Evolutionary conservation across 1,284 basidiomycete species (phyloP).

Genomic region (Jaminaea rosea): DNA sequence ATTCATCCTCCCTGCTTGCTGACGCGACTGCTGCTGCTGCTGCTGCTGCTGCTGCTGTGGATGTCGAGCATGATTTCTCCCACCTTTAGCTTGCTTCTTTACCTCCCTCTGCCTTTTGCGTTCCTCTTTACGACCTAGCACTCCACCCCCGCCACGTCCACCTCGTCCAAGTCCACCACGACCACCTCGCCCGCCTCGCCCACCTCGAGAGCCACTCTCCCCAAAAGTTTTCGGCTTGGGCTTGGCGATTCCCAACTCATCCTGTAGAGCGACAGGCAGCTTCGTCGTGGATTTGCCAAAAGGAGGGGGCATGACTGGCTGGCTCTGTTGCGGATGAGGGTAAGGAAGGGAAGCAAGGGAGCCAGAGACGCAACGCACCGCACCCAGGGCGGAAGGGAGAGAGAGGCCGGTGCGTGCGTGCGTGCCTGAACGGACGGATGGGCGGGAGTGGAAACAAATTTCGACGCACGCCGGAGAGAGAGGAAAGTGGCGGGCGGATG

Average conservation of each 20-base stretch:
- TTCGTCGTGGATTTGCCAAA: too few species aligned
- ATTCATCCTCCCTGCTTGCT: neutral
- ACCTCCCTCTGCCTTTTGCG: constrained; percentile 7
- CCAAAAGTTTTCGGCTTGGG: neutral
- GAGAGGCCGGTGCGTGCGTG: too few species aligned
- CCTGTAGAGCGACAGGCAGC: constrained; percentile 29
- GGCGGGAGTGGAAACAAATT: too few species aligned
- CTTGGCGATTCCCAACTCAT: constrained; percentile 31
- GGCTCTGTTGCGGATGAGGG: too few species aligned
- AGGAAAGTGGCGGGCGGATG: too few species aligned
- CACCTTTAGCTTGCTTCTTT: neutral
- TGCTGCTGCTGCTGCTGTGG: neutral
- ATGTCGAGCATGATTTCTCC: neutral
- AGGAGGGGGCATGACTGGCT: too few species aligned
- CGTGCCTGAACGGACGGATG: too few species aligned
- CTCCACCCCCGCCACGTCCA: neutral
- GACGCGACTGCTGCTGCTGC: neutral
- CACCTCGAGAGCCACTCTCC: constrained; percentile 2
- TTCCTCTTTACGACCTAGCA: constrained; percentile 11
- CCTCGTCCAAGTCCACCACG: constrained; percentile 7
- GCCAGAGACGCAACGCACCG: too few species aligned
- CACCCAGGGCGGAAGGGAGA: too few species aligned
- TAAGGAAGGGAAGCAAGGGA: too few species aligned
- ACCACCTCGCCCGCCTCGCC: constrained; percentile 13
- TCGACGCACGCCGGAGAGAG: too few species aligned